These are phyloP conservation scores for Coniferiporia sulphurascens DNA, from an alignment of 1,284 basidiomycete genomes.

Conservation along the genomic window DNA sequence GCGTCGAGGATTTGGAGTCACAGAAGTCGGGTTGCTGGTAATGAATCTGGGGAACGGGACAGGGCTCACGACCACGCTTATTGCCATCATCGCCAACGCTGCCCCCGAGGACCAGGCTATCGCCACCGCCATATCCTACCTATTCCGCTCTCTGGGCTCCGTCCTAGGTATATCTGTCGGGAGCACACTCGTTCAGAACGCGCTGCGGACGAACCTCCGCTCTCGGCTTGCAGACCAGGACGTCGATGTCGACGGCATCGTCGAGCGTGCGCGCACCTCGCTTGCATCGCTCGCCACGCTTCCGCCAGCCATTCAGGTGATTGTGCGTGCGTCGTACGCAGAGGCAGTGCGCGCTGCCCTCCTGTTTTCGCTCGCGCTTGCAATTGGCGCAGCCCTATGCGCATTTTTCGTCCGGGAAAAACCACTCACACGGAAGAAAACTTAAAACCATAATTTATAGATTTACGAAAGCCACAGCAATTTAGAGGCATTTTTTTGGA, in stretches of 20 bases:
- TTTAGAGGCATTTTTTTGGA: neutral
- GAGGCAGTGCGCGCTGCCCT: conserved; percentile 45
- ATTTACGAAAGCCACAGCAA: neutral
- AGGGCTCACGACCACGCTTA: conserved; percentile 51
- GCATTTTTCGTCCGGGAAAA: conserved; percentile 51
- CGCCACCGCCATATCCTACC: conserved; percentile 59
- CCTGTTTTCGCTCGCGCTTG: conserved; percentile 40
- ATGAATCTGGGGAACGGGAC: conserved; percentile 43
- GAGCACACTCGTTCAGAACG: conserved; percentile 49
- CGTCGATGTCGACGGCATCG: conserved; percentile 42
- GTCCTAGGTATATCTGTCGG: conserved; percentile 52
- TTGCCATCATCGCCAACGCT: conserved; percentile 58
- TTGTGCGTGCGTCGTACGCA: conserved; percentile 45
- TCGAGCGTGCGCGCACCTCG: conserved; percentile 49
- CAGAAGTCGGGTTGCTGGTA: conserved; percentile 31
- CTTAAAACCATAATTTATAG: neutral
- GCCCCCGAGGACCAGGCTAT: conserved; percentile 57
- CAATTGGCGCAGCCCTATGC: conserved; percentile 35
- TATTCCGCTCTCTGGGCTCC: conserved; percentile 59
- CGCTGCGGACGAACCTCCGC: conserved; percentile 41
- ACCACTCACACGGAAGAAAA: conserved; percentile 27
- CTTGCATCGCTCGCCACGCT: conserved; percentile 48
- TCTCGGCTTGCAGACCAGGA: conserved; percentile 37
- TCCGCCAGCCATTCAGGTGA: conserved; percentile 36
- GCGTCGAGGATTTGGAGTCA: neutral